phyloP scores from a whole-genome alignment of 306 rosid species.

The Crotalaria pallida region DNA sequence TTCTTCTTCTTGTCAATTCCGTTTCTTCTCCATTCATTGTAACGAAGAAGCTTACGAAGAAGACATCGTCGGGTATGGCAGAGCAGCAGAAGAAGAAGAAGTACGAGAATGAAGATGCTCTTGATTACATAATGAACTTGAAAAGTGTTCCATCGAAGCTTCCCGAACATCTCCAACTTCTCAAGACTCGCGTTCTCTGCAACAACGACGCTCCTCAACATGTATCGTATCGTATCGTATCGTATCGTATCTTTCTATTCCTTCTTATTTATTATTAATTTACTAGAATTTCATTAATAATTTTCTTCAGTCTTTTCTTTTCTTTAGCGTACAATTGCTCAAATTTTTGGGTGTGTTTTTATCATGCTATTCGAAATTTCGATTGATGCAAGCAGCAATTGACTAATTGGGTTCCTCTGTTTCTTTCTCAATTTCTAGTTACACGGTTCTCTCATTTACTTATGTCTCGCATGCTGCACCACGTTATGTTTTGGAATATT shows the following conservation, averaged over 20 bases:
- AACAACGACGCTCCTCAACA: slow-evolving; percentile 44
- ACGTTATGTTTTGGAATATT: too few relatives aligned
- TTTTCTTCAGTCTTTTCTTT: neutral
- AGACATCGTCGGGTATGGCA: too few relatives aligned
- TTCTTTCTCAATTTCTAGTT: neutral
- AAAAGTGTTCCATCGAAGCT: slow-evolving; percentile 37
- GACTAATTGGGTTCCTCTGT: neutral
- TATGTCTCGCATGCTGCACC: too few relatives aligned
- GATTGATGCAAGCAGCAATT: too few relatives aligned
- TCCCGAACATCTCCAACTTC: slow-evolving; percentile 34
- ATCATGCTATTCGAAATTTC: too few relatives aligned
- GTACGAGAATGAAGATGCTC: slow-evolving; percentile 6
- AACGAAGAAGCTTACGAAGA: neutral
- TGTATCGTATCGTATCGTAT: too few relatives aligned
- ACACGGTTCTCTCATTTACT: too few relatives aligned
- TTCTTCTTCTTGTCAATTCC: too few relatives aligned
- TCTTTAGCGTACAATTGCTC: neutral
- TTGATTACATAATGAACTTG: slow-evolving; percentile 43
- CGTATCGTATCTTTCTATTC: neutral
- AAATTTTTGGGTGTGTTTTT: too few relatives aligned
- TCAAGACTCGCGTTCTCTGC: slow-evolving; percentile 42
- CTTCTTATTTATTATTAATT: too few relatives aligned
- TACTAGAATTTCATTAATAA: too few relatives aligned
- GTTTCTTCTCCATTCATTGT: neutral
- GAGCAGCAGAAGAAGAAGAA: slow-evolving; percentile 18